These are phyloP conservation scores for Pelagophyceae sp. DNA, from an alignment of 352 stramenopile genomes.

Conservation along the genomic window DNA sequence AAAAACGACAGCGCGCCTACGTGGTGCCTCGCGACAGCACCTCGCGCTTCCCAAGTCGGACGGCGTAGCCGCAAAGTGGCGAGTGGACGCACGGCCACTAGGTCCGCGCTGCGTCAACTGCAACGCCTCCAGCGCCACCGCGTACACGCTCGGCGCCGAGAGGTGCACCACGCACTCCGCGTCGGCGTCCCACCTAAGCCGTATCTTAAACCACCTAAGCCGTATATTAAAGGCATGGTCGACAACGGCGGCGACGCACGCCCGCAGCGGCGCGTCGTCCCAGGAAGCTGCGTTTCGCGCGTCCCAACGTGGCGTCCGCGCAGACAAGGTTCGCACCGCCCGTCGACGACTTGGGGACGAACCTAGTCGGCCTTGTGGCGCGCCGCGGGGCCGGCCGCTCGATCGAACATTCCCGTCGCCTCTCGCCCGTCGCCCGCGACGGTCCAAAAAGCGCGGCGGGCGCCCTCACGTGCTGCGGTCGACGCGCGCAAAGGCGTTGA, in stretches of 20 bases:
- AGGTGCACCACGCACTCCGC: slow-evolving; percentile 1
- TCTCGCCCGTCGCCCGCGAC: too few species aligned
- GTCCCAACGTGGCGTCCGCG: too few species aligned
- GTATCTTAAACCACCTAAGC: background rate
- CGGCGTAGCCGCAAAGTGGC: too few species aligned
- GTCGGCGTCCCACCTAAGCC: background rate
- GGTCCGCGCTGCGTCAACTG: background rate
- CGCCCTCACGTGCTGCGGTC: background rate
- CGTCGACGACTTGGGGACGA: too few species aligned
- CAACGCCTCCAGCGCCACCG: background rate
- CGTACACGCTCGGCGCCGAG: slow-evolving; percentile 12
- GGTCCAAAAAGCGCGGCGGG: too few species aligned
- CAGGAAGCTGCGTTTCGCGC: too few species aligned
- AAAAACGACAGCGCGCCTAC: slow-evolving; percentile 48
- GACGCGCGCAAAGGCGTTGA: background rate
- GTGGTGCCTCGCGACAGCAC: too few species aligned
- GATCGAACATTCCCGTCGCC: too few species aligned
- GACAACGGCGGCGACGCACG: background rate
- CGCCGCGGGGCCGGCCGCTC: too few species aligned
- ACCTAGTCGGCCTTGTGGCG: too few species aligned
- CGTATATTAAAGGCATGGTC: background rate
- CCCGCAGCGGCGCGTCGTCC: background rate
- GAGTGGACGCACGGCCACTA: background rate
- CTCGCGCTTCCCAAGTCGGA: too few species aligned
- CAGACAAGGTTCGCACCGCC: too few species aligned